A percentile compares a stretch with the other conserved stretches of the same genome.
phyloP scores from a whole-genome alignment of 805 yeast species.

The Ogataea chonburiensis region DNA sequence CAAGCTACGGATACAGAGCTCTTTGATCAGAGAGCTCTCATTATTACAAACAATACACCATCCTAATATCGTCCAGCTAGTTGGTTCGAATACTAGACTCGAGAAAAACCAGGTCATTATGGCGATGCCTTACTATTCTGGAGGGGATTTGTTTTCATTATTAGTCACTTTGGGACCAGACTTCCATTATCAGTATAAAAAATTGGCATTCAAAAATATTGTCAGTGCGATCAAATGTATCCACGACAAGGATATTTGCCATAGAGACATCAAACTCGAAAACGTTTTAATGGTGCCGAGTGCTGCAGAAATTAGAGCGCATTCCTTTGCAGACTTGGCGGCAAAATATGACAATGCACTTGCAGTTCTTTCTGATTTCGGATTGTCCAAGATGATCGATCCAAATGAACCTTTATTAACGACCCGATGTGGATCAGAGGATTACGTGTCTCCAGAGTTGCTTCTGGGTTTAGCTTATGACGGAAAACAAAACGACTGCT shows the following conservation, averaged over 20 bases:
- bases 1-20: conserved; percentile 54
- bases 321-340: conserved; percentile 3
- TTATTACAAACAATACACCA: conserved; percentile 57
- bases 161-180: conserved; percentile 43
- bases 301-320: conserved; percentile 32
- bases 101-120: conserved; percentile 37
- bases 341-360: conserved; percentile 23
- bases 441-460: conserved; percentile 93
- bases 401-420: conserved; percentile 61
- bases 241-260: conserved; percentile 69
- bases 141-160: conserved; percentile 81
- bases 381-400: conserved; percentile 71
- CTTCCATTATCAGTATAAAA: conserved; percentile 49
- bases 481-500: conserved; percentile 86
- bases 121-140: conserved; percentile 73
- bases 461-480: conserved; percentile 88
- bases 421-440: conserved; percentile 95
- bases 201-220: conserved; percentile 68
- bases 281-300: conserved; percentile 55
- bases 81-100: conserved; percentile 47
- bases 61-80: conserved; percentile 65
- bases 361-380: conserved; percentile 80
- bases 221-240: conserved; percentile 68
- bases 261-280: conserved; percentile 90
- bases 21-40: conserved; percentile 70